Conservation (phyloP, 148 eudicot species). For the Rhododendron ferrugineum region DNA sequence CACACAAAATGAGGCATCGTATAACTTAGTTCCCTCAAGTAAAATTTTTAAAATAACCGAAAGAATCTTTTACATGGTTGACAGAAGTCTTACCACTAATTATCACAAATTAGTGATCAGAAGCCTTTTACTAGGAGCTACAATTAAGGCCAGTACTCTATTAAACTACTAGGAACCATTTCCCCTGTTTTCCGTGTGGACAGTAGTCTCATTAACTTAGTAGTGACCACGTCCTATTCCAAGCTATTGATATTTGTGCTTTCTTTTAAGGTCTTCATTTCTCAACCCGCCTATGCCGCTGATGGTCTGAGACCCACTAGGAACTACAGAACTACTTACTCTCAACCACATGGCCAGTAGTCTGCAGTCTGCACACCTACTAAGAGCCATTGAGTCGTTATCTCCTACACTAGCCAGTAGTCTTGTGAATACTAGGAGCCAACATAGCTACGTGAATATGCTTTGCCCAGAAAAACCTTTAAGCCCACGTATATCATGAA, state of each 20-base stretch:
- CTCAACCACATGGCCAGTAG: background rate
- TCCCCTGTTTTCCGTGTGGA: background rate
- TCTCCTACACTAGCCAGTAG: background rate
- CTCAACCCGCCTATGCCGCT: background rate
- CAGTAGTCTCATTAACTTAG: background rate
- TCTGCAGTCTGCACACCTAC: background rate
- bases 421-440: background rate
- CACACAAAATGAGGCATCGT: background rate
- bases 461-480: background rate
- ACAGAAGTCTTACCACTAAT: background rate
- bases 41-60: background rate
- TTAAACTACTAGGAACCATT: background rate
- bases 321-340: background rate
- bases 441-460: background rate
- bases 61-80: background rate
- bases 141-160: background rate
- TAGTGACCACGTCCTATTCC: background rate
- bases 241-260: background rate
- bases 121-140: background rate
- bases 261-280: background rate
- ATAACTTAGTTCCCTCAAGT: background rate
- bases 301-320: background rate
- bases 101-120: background rate
- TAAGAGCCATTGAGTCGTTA: background rate
- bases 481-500: background rate